phyloP scores from a whole-genome alignment of 2,329 filamentous ascomycete genomes.

The Trichoderma endophyticum region DNA sequence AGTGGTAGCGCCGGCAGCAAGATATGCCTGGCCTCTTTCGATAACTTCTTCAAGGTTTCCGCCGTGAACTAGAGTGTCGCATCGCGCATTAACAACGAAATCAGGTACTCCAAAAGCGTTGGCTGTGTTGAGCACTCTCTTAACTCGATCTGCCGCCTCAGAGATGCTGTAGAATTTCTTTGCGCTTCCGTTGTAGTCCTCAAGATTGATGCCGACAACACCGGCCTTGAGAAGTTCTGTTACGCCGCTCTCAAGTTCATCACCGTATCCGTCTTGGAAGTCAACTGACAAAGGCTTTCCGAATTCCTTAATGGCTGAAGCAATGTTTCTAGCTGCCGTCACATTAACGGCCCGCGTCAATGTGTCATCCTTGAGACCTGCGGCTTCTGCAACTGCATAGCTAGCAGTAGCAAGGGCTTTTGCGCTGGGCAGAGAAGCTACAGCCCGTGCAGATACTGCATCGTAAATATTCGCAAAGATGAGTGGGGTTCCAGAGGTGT shows the following conservation, averaged over 20 bases:
- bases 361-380: background rate
- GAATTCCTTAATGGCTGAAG: background rate
- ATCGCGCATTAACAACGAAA: conserved; percentile 8
- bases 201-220: conserved; percentile 9
- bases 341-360: background rate
- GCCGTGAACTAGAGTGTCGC: background rate
- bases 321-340: background rate
- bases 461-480: conserved; percentile 2
- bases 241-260: background rate
- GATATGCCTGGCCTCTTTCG: background rate
- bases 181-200: conserved; percentile 1
- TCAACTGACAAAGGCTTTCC: conserved; percentile 7
- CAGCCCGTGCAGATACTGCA: background rate
- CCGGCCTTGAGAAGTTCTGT: background rate
- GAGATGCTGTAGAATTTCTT: conserved; percentile 1
- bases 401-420: conserved; percentile 5
- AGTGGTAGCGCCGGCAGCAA: conserved; percentile 5
- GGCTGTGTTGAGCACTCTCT: background rate
- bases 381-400: conserved; percentile 6
- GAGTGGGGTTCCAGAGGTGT: background rate
- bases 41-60: background rate
- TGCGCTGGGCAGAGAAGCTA: background rate
- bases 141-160: background rate
- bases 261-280: conserved; percentile 9
- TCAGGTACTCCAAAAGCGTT: background rate